Conservation (phyloP, 805 yeast species). For the Millerago galiae region DNA sequence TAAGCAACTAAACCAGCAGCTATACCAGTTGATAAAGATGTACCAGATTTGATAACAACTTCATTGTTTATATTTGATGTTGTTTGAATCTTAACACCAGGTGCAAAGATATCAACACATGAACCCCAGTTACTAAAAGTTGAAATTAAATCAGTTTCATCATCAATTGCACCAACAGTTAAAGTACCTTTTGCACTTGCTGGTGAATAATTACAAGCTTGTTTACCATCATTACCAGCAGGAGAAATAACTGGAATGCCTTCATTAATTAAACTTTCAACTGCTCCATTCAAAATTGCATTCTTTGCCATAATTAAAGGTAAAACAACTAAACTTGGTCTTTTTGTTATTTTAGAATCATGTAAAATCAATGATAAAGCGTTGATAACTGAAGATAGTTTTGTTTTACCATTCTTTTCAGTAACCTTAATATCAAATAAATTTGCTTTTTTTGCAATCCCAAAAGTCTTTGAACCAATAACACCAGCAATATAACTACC, state of each 20-base stretch:
- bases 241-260: conserved; percentile 43
- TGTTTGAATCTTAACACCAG: conserved; percentile 42
- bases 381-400: conserved; percentile 27
- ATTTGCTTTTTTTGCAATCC: conserved; percentile 43
- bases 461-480: conserved; percentile 43
- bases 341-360: conserved; percentile 24
- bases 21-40: conserved; percentile 43
- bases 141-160: conserved; percentile 50
- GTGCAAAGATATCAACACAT: conserved; percentile 47
- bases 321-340: conserved; percentile 34
- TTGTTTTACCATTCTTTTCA: conserved; percentile 31
- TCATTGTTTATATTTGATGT: conserved; percentile 27
- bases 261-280: conserved; percentile 33
- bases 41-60: conserved; percentile 35
- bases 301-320: conserved; percentile 33
- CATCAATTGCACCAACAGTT: conserved; percentile 87
- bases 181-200: conserved; percentile 50
- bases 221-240: conserved; percentile 41
- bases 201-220: conserved; percentile 43
- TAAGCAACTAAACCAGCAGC: conserved; percentile 40
- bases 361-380: conserved; percentile 26
- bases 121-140: conserved; percentile 38
- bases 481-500: conserved; percentile 55
- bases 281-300: conserved; percentile 37
- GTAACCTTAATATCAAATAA: conserved; percentile 39